These are phyloP conservation scores for Psilocybe cubensis DNA, from an alignment of 768 basidiomycete genomes.

Conservation along the genomic window DNA sequence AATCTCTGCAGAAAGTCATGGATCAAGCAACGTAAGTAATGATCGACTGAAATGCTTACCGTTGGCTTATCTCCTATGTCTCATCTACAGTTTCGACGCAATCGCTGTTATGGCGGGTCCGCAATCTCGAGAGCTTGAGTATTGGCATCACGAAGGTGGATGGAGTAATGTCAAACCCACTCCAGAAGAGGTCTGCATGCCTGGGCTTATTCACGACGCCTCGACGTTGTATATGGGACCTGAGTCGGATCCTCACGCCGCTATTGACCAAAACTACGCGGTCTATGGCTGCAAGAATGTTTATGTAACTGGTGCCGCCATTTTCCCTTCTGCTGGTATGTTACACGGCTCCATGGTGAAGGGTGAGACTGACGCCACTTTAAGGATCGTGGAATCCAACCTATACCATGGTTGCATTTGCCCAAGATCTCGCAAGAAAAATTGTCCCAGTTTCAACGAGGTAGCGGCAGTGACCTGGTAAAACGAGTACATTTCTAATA, in stretches of 20 bases:
- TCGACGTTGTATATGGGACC: constrained; percentile 3
- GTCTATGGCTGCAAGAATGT: constrained; percentile 11
- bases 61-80: too few relatives aligned
- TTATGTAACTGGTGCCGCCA: constrained; percentile 15
- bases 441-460: too few relatives aligned
- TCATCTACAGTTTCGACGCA: not conserved
- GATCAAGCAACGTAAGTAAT: not conserved
- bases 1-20: constrained; percentile 3
- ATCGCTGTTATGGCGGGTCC: constrained; percentile 4
- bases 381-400: constrained; percentile 4
- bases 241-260: not conserved
- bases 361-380: not conserved
- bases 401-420: constrained; percentile 8
- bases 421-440: constrained; percentile 6
- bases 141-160: constrained; percentile 5
- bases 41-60: too few relatives aligned
- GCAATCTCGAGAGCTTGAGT: not conserved
- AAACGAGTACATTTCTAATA: too few relatives aligned
- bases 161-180: not conserved
- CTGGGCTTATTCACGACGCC: constrained; percentile 5
- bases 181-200: not conserved
- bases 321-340: constrained; percentile 14
- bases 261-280: constrained; percentile 8
- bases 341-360: not conserved
- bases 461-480: too few relatives aligned